A percentile compares a stretch with the other conserved stretches of the same genome.
Evolutionary conservation across 192 early-diverging fungal genomes (phyloP).

Genomic region (Umbelopsis isabellina): DNA sequence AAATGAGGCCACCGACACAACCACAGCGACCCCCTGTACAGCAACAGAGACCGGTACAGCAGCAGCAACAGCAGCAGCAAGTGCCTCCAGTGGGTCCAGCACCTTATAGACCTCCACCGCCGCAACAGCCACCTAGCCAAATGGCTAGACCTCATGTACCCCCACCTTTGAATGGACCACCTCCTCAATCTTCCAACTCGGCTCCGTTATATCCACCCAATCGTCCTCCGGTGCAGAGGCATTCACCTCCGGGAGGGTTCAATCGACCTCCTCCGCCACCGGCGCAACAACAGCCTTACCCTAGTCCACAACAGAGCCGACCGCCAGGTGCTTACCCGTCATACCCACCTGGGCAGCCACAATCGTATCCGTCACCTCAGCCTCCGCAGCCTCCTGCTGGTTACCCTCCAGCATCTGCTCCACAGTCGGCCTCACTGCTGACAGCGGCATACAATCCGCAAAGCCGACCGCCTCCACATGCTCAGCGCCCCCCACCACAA

Average conservation of each 20-base stretch:
- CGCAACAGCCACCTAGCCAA: constrained; percentile 12
- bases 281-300: not conserved
- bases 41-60: constrained; percentile 24
- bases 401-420: not conserved
- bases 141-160: constrained; percentile 33
- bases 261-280: not conserved
- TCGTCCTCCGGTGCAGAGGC: constrained; percentile 28
- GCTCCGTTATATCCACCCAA: constrained; percentile 20
- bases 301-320: not conserved
- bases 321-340: not conserved
- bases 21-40: constrained; percentile 19
- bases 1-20: constrained; percentile 17
- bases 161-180: constrained; percentile 11
- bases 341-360: constrained; percentile 23
- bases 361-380: constrained; percentile 16
- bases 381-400: constrained; percentile 28
- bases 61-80: constrained; percentile 2
- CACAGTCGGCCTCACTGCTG: constrained; percentile 4
- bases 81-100: constrained; percentile 16
- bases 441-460: constrained; percentile 11
- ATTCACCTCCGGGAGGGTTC: not conserved
- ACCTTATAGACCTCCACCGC: constrained; percentile 26
- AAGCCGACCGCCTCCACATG: constrained; percentile 9
- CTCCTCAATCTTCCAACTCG: not conserved
- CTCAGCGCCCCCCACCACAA: constrained; percentile 11